Base-by-base conservation (phyloP, 2,329 filamentous ascomycete genomes). In the Immersiporthe knoxdaviesiana region DNA sequence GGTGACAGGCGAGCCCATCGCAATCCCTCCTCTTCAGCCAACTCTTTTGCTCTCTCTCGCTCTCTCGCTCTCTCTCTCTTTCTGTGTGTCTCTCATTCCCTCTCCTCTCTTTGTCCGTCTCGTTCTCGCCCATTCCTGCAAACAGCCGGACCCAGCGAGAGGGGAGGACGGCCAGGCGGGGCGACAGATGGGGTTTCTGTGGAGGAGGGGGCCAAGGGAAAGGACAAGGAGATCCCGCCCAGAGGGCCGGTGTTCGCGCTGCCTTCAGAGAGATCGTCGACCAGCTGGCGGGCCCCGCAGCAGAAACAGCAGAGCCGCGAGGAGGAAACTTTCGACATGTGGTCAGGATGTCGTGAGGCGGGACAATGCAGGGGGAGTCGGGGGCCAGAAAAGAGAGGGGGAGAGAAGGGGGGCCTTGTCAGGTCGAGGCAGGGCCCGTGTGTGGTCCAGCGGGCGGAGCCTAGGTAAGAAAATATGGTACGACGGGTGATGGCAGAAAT, bases 271-370 rank as follows among this genome's bases (percentile, higher is more conserved):
- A 52, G 50, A 24, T 52, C 10, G n/a, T 52, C 50, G 50, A 27
- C 21, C 68, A 67, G 65, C 54, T 63, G 68, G 56, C 58, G 21
- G 27, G 58, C 60, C 47, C 65, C 65, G 65, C 68, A 63, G 61
- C 50, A 63, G 37, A 59, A 70, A 70, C 68, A 66, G 61, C 61
- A 65, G 68, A 70, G 65, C 59, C 52, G 52, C 52, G 52, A 27
- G 52, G 24, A 30, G 12, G 24, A 44, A 62, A 65, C 68, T 70
- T 65, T 68, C 68, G 68, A 70, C 68, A 50, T 50, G 39, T 35
- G 44, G 41, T n/a, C 41, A n/a, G 61, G 41, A 68, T 70, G 68
- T 70, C 68, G 68, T 69, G 68, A 63, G 54, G 32, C n/a, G 18
- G 16, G 58, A 21, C n/a, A 35, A 27, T 14, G 24, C 30, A 50